phyloP scores from a whole-genome alignment of 2,329 filamentous ascomycete species.

The Penicillium sp. region DNA sequence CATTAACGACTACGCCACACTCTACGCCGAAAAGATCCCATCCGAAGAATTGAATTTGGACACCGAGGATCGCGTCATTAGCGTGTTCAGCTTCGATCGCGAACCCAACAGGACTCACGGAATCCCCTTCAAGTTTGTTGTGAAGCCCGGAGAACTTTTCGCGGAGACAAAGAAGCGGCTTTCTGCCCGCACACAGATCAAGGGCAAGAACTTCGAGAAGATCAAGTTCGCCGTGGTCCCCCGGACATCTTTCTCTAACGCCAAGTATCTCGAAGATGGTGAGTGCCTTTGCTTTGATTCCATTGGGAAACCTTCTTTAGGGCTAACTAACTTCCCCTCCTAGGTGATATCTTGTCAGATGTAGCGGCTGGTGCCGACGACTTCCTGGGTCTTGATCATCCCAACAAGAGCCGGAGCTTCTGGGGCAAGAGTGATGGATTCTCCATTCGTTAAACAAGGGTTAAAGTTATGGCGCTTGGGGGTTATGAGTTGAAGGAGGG shows the following conservation, averaged over 20 bases:
- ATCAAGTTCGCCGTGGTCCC: slow-evolving; percentile 89
- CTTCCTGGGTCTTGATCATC: slow-evolving; percentile 66
- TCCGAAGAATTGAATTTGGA: slow-evolving; percentile 63
- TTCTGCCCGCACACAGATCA: slow-evolving; percentile 87
- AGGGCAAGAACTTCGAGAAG: slow-evolving; percentile 97
- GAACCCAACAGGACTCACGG: slow-evolving; percentile 82
- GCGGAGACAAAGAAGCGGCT: slow-evolving; percentile 91
- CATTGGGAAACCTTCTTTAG: neutral
- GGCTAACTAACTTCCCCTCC: slow-evolving; percentile 7
- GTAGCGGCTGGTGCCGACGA: slow-evolving; percentile 75
- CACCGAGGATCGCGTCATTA: slow-evolving; percentile 66
- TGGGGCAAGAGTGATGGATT: slow-evolving; percentile 62
- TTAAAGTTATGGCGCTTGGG: slow-evolving; percentile 18
- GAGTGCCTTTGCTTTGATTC: slow-evolving; percentile 36
- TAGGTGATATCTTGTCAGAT: slow-evolving; percentile 48
- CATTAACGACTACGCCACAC: slow-evolving; percentile 78
- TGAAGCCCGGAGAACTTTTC: slow-evolving; percentile 82
- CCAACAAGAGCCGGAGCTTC: slow-evolving; percentile 59
- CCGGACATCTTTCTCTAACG: slow-evolving; percentile 68
- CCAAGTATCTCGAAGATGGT: slow-evolving; percentile 86
- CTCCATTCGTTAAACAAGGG: slow-evolving; percentile 55
- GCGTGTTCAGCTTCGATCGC: slow-evolving; percentile 88
- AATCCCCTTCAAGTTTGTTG: slow-evolving; percentile 83
- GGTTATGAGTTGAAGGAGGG: slow-evolving; percentile 18
- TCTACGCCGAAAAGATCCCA: slow-evolving; percentile 79